Conservation (phyloP, 2,329 filamentous ascomycete genomes). For the Sclerotinia trifoliorum region DNA sequence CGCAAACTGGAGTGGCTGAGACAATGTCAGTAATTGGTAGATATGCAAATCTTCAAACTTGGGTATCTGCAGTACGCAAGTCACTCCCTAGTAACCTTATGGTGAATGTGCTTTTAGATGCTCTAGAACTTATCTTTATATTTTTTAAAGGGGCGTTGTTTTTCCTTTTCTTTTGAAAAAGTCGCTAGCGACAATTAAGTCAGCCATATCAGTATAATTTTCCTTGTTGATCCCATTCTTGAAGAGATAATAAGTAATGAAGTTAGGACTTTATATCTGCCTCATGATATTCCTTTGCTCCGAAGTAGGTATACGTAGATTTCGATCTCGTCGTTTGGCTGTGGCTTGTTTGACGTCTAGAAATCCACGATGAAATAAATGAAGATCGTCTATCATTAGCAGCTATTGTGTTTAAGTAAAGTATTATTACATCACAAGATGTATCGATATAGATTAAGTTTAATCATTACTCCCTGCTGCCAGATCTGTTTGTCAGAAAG, state of each 20-base stretch:
- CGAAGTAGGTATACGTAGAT: neutral
- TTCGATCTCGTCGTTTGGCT: neutral
- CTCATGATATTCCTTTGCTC: too few species aligned
- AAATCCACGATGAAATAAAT: neutral
- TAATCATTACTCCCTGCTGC: neutral
- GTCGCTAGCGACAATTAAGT: neutral
- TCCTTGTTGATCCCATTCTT: neutral
- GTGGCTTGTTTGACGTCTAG: neutral
- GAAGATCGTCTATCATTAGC: neutral
- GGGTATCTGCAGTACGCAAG: neutral
- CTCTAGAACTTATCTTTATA: neutral
- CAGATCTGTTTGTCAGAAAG: neutral
- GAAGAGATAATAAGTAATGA: neutral
- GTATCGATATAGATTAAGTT: neutral
- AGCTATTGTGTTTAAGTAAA: neutral
- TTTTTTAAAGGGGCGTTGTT: neutral
- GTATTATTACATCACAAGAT: neutral
- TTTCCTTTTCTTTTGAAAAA: neutral
- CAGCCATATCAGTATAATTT: neutral
- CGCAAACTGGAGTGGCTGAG: constrained; percentile 1
- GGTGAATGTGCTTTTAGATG: neutral
- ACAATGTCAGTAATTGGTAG: neutral
- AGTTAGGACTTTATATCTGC: neutral
- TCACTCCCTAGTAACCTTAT: neutral
- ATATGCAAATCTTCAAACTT: constrained; percentile 2